Evolutionary conservation across 257 asterid genomes (phyloP).

Genomic region (Lycium barbarum): DNA sequence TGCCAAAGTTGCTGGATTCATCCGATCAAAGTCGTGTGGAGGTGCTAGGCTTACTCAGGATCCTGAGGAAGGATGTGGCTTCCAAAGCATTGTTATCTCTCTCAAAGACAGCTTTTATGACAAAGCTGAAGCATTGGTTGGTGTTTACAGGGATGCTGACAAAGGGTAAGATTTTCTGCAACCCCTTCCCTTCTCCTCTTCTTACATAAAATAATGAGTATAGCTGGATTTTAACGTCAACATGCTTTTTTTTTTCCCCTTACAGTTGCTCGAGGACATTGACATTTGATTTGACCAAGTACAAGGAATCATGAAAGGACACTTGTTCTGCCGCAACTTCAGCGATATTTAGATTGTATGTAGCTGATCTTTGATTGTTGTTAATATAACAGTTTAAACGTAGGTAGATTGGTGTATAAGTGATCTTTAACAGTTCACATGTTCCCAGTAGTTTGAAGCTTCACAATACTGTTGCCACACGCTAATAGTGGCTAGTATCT

Average conservation of each 20-base stretch:
- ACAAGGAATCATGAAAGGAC: slow-evolving; percentile 59
- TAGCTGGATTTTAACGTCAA: neutral
- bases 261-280: slow-evolving; percentile 87
- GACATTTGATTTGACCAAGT: slow-evolving; percentile 81
- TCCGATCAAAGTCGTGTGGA: slow-evolving; percentile 87
- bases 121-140: slow-evolving; percentile 98
- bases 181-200: neutral
- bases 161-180: slow-evolving; percentile 58
- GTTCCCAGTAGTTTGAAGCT: no score
- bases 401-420: slow-evolving; percentile 8
- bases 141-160: slow-evolving; percentile 91
- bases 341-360: neutral
- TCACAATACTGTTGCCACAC: no score
- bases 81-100: slow-evolving; percentile 96
- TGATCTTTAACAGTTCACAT: neutral
- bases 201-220: neutral
- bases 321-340: neutral
- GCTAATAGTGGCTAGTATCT: no score
- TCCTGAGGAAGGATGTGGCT: slow-evolving; percentile 70
- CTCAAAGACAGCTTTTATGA: slow-evolving; percentile 95
- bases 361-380: neutral
- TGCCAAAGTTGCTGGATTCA: slow-evolving; percentile 96
- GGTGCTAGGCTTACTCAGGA: slow-evolving; percentile 61
- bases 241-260: neutral
- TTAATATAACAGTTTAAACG: neutral